Base-by-base conservation (phyloP, 2,329 filamentous ascomycete species). In the Neofusicoccum laricinum region DNA sequence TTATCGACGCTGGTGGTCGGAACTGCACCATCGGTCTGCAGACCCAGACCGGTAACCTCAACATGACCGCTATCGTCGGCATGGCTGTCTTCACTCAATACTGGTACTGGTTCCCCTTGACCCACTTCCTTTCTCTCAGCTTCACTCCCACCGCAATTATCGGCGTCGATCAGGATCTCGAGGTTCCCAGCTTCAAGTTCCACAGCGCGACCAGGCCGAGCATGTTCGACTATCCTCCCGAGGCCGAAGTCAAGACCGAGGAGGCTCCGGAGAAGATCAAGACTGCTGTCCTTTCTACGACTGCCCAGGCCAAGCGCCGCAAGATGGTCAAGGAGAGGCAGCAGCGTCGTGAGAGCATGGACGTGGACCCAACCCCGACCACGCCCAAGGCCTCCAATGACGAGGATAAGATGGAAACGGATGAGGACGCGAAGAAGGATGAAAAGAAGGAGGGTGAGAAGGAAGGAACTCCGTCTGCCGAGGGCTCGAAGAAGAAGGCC, bases 51-150 rank as follows among this genome's bases (percentile, higher is more conserved):
- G 96, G 96, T 68, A 99, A 97, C 76, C 87, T 99, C 69, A 98
- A 99, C 83, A 97, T 99, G 93, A 88, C 93, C 17, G 96, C 92
- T 67, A 96, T 99, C 69, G 93, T 99, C 17, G 96, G 95, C 70
- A 97, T 97, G 88, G 94, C 93, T 32, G 91, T 99, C 62, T 99
- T 99, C 80, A 96, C 93, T 8, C 95, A 99, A 77, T 99, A 99
- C 82, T 99, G 95, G 95, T 99, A 99, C 82, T 99, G 95, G 95
- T 99, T 99, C 86, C 95, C 95, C 66, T 90, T 98, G 72, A 96
- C 95, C 34, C 95, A 99, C 79, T 99, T 99, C 87, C 78, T 99
- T 65, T 96, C 94, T 0, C 84, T 99, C 67, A 93, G 92, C 72
- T 98, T 99, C 80, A 93, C 92, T n/a, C 95, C 95, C 1, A 99